Evolutionary conservation across 2,329 filamentous ascomycete genomes (phyloP), one percentile per base, ranked within the genome.

Genomic region (Scedosporium aurantiacum): DNA sequence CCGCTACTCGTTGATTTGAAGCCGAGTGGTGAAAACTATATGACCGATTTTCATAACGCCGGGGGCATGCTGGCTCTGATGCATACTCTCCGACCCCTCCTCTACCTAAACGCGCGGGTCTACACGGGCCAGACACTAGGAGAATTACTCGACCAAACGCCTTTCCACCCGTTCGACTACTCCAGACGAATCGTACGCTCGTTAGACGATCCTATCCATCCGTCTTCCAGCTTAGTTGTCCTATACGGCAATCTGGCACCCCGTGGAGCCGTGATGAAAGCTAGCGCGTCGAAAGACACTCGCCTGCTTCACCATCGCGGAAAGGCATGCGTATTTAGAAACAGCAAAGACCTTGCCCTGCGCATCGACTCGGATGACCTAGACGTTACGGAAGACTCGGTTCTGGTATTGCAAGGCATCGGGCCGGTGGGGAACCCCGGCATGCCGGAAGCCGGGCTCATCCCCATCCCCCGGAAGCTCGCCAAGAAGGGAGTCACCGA

Each of bases 381-480:
- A 62, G 87, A 90, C 32, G 84, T 95, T 1, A 70, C 70, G 0
- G 65, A 71, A 0, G 72, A 80, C 47, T 78, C 76, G 54, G 91
- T 96, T 7, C 78, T 96, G 0, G 85, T 97, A 3, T 85, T 97
- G 27, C 86, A 91, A 65, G 92, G 91, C 64, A 93, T 97, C 68
- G 92, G 92, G 0, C 92, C 91, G 0, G 90, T 94, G 60, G 91
- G 91, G 21, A 91, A 90, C 1, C 92, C 92, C 0, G 92, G 92
- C 12, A 97, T 97, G 92, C 92, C 91, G 1, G 92, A 97, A 73
- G 91, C 94, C 61, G 80, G 80, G 0, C 70, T 82, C 27, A 75
- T 83, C 1, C 80, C 80, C 0, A 82, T 83, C 25, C 85, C 96
- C 16, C 89, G 92, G 69, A 91, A 92, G 58, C 85, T 87, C 32